Base-by-base conservation (phyloP, 1,139 yeast species). In the Wickerhamomyces sp. region DNA sequence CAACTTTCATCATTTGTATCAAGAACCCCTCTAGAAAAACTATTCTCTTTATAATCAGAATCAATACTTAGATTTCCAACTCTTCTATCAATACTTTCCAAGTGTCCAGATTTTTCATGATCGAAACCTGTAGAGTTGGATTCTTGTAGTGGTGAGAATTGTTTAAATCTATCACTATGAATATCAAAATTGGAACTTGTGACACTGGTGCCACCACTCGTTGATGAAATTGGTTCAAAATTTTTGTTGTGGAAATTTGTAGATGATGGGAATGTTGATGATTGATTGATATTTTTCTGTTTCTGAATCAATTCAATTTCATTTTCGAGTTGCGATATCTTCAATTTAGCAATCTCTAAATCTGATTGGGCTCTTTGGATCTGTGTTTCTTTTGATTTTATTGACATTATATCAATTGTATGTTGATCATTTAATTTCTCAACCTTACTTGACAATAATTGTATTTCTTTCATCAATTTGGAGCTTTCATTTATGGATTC, bases 321-420 rank as follows among this genome's bases (percentile, higher is more conserved):
- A 47, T 70, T 72, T 56, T 82, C 84, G 41, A 81, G 62, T 50
- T 75, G 78, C 29, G 71, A 60, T 8, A 77, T 71, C 52, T 75
- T 72, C 30, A 71, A 61, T 49, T 74, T 73, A 10, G 79, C 68
- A 43, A 71, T 73, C 41, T 82, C 89, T 41, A 80, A 63, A 54
- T 85, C 93, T 42, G 81, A 75, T 43, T 70, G 75, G 18, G 79
- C 68, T 40, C 91, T 66, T 35, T 74, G 69, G 6, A 84, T 65
- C 57, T 81, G 89, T 0, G 85, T 78, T 44, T 84, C 93, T 52
- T 79, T 81, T 39, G 85, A 80, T 60, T 83, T 82, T 30, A 78
- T 63, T 49, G 74, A 70, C 52, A 82, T 68, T 36, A 71, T 67
- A 43, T 76, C 73, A 41, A 70, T 71, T 2, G 83, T 78, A 41